Evolutionary conservation across 495 filamentous ascomycete genomes (phyloP).

Genomic region (Talaromyces proteolyticus): DNA sequence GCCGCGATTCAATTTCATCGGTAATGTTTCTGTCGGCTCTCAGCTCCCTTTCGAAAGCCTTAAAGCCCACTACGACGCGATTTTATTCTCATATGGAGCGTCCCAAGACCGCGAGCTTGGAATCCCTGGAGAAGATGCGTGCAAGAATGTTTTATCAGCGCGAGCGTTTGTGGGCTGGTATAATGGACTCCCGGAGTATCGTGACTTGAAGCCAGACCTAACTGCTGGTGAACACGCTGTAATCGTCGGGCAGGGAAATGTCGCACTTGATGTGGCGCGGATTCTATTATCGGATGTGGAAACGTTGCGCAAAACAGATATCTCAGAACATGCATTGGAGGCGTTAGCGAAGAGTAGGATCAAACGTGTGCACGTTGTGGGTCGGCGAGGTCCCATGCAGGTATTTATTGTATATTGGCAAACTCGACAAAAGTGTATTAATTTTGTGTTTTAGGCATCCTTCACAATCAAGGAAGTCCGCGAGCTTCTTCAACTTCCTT

Average conservation of each 20-base stretch:
- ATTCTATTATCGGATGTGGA: slow-evolving; percentile 74
- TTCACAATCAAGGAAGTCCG: slow-evolving; percentile 94
- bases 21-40: slow-evolving; percentile 77
- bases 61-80: slow-evolving; percentile 81
- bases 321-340: slow-evolving; percentile 75
- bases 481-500: slow-evolving; percentile 74
- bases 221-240: slow-evolving; percentile 75
- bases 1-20: slow-evolving; percentile 82
- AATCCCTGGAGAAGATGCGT: slow-evolving; percentile 70
- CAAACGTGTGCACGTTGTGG: slow-evolving; percentile 76
- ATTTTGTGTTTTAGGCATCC: slow-evolving; percentile 51
- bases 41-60: slow-evolving; percentile 63
- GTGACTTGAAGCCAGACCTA: slow-evolving; percentile 69
- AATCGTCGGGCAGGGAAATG: slow-evolving; percentile 92
- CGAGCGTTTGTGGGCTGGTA: slow-evolving; percentile 98
- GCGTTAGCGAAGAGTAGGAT: slow-evolving; percentile 66
- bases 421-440: neutral
- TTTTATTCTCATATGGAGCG: slow-evolving; percentile 90
- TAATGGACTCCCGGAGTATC: slow-evolving; percentile 85
- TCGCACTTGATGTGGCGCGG: slow-evolving; percentile 87
- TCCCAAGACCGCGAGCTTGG: slow-evolving; percentile 71
- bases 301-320: slow-evolving; percentile 74
- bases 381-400: slow-evolving; percentile 83
- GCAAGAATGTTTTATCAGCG: slow-evolving; percentile 77
- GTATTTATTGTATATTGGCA: slow-evolving; percentile 30